A percentile compares a stretch with the other conserved stretches of the same genome.
phyloP scores from a whole-genome alignment of 345 rosid species.

The Lepidium aucheri region DNA sequence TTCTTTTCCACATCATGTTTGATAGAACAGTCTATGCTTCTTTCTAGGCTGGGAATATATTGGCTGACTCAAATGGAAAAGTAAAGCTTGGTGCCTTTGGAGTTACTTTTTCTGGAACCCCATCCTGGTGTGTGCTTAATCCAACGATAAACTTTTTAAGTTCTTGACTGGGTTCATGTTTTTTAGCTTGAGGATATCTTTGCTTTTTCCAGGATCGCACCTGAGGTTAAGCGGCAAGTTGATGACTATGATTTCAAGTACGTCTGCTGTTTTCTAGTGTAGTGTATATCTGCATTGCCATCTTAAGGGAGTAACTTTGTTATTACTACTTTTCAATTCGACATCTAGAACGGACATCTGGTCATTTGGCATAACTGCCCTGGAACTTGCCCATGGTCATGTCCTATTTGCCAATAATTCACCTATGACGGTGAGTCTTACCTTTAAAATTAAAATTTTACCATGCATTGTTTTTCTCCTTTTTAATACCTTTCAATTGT shows the following conservation, averaged over 20 bases:
- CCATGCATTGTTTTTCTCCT: neutral
- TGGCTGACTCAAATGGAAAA: conserved; percentile 45
- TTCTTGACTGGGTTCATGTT: neutral
- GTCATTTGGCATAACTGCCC: conserved; percentile 75
- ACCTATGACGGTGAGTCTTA: conserved; percentile 45
- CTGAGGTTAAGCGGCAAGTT: conserved; percentile 70
- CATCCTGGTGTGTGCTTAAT: conserved; percentile 42
- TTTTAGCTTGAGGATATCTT: neutral
- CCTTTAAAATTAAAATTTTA: neutral
- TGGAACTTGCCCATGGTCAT: conserved; percentile 75
- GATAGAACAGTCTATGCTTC: neutral
- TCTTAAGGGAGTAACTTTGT: neutral
- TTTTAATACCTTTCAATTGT: neutral
- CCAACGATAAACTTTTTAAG: neutral
- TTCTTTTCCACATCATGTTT: neutral
- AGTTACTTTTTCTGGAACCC: conserved; percentile 66
- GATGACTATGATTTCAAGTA: conserved; percentile 75
- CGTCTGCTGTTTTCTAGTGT: neutral
- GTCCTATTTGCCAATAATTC: conserved; percentile 30
- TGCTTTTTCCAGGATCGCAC: conserved; percentile 50
- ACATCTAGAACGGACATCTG: conserved; percentile 53
- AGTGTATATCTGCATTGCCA: neutral
- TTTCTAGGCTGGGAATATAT: conserved; percentile 62
- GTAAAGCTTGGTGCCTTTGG: conserved; percentile 66
- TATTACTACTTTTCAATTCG: neutral